Percentiles rank a stretch among this genome's conserved stretches.
These are phyloP conservation scores for Eurotiales sp. DNA, from an alignment of 2,329 filamentous ascomycete species.

Conservation along the genomic window DNA sequence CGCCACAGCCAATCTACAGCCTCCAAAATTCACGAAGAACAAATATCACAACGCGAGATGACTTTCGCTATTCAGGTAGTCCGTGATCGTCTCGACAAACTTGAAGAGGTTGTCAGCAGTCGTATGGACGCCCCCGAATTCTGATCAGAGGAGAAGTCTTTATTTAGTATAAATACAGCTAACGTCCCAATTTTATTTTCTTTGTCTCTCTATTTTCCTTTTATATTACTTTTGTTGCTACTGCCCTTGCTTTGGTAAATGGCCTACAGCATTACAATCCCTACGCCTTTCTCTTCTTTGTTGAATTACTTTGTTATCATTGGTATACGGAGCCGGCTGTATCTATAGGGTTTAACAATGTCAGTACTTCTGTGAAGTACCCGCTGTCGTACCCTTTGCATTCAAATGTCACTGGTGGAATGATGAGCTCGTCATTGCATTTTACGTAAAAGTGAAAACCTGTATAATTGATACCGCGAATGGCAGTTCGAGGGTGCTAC, in stretches of 20 bases:
- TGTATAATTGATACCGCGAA: too few species aligned
- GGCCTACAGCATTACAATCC: neutral
- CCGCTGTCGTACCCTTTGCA: neutral
- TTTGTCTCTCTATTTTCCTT: neutral
- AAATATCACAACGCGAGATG: constrained; percentile 70
- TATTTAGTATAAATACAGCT: neutral
- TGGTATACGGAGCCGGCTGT: constrained; percentile 2
- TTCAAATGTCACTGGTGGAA: too few species aligned
- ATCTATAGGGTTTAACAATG: neutral
- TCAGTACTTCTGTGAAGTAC: neutral
- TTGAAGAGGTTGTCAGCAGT: constrained; percentile 68
- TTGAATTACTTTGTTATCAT: neutral
- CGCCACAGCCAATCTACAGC: constrained; percentile 47
- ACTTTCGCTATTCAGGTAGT: constrained; percentile 79
- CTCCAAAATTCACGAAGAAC: constrained; percentile 58
- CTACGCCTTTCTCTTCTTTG: constrained; percentile 1
- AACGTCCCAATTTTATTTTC: neutral
- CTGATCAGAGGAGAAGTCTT: neutral
- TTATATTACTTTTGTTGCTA: neutral
- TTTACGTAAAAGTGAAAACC: too few species aligned
- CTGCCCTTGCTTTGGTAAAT: constrained; percentile 3
- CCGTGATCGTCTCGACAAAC: constrained; percentile 72
- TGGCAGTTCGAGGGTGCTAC: too few species aligned
- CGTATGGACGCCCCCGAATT: constrained; percentile 15
- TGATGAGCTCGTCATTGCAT: too few species aligned